These are phyloP conservation scores for Aquanectria penicillioides DNA, from an alignment of 2,329 filamentous ascomycete species.

Conservation along the genomic window DNA sequence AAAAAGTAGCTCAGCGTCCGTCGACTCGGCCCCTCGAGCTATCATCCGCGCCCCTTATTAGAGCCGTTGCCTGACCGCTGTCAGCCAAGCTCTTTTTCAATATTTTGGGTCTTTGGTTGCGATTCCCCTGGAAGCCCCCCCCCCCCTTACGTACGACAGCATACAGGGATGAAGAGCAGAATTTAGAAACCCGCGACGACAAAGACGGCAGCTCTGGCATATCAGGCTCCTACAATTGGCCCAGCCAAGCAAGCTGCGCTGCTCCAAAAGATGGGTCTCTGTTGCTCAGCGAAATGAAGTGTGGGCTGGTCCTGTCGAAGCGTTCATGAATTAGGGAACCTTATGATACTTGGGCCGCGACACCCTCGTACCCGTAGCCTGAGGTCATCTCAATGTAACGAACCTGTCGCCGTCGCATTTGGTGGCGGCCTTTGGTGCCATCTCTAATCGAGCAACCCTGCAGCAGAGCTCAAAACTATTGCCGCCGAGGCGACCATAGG, in stretches of 20 bases:
- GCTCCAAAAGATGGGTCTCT: constrained; percentile 13
- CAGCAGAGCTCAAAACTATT: not conserved
- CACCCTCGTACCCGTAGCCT: not conserved
- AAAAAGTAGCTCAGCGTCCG: not conserved
- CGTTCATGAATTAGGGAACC: constrained; percentile 7
- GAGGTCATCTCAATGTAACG: constrained; percentile 14
- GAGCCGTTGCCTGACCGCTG: too few species aligned
- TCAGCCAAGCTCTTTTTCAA: too few species aligned
- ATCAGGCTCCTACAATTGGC: constrained; percentile 32
- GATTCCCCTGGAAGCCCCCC: too few species aligned
- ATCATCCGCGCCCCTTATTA: not conserved
- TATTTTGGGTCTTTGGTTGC: too few species aligned
- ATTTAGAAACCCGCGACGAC: not conserved
- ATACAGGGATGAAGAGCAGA: constrained; percentile 3
- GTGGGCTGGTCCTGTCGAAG: constrained; percentile 29
- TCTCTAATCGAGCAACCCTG: constrained; percentile 23
- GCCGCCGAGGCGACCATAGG: not conserved
- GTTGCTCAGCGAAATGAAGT: constrained; percentile 36
- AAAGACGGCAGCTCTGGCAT: constrained; percentile 22
- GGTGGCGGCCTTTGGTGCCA: constrained; percentile 27
- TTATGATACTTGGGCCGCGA: constrained; percentile 6
- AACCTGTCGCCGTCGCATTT: constrained; percentile 5
- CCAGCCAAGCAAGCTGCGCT: constrained; percentile 7
- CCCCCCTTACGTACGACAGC: constrained; percentile 10
- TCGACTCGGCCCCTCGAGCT: constrained; percentile 5